Base-by-base conservation (phyloP, 768 basidiomycete species). In the Collybia sordida region DNA sequence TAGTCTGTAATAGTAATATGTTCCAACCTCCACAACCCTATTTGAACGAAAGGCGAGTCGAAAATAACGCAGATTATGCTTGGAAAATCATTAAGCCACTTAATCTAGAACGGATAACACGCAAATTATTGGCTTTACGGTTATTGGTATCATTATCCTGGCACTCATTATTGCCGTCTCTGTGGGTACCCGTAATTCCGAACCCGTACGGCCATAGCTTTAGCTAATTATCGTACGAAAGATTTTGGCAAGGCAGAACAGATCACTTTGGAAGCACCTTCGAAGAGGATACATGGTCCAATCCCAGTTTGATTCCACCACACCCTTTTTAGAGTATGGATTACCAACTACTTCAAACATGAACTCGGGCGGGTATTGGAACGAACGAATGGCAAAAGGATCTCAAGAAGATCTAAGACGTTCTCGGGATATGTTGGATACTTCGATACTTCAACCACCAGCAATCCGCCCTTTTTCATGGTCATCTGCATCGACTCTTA, bases 251-350 rank as follows among this genome's bases (percentile, higher is more conserved):
- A 55, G 55, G 22, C 52, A 57, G 21, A 67, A 67, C 52, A 63
- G 59, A 49, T 54, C 51, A 4, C 58, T 66, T 2, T 57, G 62
- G 59, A 48, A 45, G 40, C 62, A 57, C 19, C 45, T 67, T 31
- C 56, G 64, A 27, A 51, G 57, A 1, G 62, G 60, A 8, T 64
- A 64, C 49, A 63, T 57, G 55, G 61, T 62, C 12, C 65, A 64
- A 52, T 61, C 62, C 15, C 65, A 67, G 50, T 64, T 60, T 36
- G 64, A 64, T 38, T 19, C 42, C 6, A 40, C 38, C 11, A 24
- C 35, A 8, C 42, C 46, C 50, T 52, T n/a, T 3, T 27, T 15
- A 9, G 50, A 50, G n/a, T 19, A 34, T 15, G 43, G 43, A 14
- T 51, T 9, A 17, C 52, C 39, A 35, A 35, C 36, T 18, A 24